Evolutionary conservation across 257 asterid species (phyloP).

Genomic region (Solanum gandarillasii): DNA sequence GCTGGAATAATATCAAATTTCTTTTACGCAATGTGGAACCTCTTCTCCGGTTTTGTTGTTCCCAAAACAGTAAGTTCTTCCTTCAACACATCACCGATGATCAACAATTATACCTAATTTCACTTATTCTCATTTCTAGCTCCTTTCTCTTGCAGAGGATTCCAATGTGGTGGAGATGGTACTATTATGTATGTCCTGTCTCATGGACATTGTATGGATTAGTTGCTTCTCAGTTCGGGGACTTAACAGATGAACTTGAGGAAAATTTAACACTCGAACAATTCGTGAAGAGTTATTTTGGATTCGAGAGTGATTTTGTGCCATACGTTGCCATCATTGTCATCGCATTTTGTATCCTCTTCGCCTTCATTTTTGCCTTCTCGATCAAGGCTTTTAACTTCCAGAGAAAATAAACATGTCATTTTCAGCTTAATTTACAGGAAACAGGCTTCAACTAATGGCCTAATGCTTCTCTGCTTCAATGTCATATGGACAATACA

Average conservation of each 20-base stretch:
- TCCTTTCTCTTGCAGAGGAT: background rate
- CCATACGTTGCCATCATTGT: background rate
- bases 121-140: background rate
- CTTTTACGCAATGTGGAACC: slow-evolving; percentile 1
- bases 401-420: background rate
- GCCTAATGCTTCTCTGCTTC: background rate
- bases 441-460: background rate
- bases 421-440: background rate
- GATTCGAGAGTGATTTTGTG: background rate
- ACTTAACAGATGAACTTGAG: background rate
- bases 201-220: background rate
- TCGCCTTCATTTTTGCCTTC: background rate
- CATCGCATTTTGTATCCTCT: background rate
- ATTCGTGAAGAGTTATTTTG: background rate
- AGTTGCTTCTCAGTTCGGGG: background rate
- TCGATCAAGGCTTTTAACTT: background rate
- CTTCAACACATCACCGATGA: background rate
- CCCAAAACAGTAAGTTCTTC: background rate
- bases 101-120: background rate
- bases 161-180: background rate
- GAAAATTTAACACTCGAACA: background rate
- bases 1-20: slow-evolving; percentile 2
- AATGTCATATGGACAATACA: background rate
- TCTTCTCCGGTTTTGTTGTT: background rate
- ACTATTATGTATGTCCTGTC: background rate